Conservation (phyloP, 768 basidiomycete species). For the Lyophyllum decastes region DNA sequence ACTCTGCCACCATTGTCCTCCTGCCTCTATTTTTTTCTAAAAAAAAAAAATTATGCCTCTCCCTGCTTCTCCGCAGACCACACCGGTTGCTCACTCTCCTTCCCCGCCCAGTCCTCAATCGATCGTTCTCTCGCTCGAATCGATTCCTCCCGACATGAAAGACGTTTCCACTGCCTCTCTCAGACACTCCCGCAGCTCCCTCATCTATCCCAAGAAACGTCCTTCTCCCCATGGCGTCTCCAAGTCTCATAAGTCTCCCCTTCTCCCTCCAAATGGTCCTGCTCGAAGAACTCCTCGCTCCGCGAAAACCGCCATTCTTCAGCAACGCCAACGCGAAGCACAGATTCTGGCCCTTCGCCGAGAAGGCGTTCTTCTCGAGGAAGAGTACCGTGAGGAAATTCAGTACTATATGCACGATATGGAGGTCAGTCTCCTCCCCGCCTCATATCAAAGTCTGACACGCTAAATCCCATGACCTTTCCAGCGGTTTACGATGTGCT, state of each 20-base stretch:
- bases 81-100: constrained; percentile 21
- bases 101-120: constrained; percentile 39
- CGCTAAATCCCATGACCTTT: constrained; percentile 12
- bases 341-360: constrained; percentile 69
- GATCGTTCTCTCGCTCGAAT: constrained; percentile 43
- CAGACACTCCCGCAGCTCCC: constrained; percentile 61
- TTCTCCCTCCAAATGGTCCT: constrained; percentile 49
- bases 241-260: constrained; percentile 64
- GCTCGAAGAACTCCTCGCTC: constrained; percentile 67
- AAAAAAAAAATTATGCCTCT: constrained; percentile 23
- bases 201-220: constrained; percentile 82
- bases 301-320: constrained; percentile 56
- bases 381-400: constrained; percentile 95
- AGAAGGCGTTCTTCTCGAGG: constrained; percentile 83
- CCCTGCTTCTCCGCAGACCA: constrained; percentile 25
- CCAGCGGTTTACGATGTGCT: constrained; percentile 80
- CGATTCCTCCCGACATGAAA: constrained; percentile 68
- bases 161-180: constrained; percentile 63
- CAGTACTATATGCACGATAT: constrained; percentile 94
- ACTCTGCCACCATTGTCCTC: not conserved
- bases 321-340: constrained; percentile 69
- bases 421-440: constrained; percentile 72
- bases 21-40: constrained; percentile 21
- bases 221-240: constrained; percentile 80
- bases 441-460: constrained; percentile 12